phyloP scores from a whole-genome alignment of 371 early-diverging fungal genomes.

The Syncephalis plumigaleata region DNA sequence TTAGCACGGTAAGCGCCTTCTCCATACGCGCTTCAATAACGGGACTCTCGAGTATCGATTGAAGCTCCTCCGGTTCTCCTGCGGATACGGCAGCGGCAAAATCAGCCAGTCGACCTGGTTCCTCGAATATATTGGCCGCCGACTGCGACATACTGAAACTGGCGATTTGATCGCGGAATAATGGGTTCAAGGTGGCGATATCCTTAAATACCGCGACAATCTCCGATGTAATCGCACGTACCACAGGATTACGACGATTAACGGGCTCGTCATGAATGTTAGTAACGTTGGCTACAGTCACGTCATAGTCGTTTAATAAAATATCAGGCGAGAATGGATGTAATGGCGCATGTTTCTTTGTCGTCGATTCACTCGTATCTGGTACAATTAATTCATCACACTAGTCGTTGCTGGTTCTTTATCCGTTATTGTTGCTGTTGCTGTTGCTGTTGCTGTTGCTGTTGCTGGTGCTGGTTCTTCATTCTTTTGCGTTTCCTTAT shows the following conservation, averaged over 20 bases:
- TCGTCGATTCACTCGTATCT: slow-evolving; percentile 3
- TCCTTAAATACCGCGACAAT: slow-evolving; percentile 91
- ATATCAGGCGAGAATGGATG: not conserved
- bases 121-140: slow-evolving; percentile 87
- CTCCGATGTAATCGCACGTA: slow-evolving; percentile 90
- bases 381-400: slow-evolving; percentile 1
- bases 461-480: slow-evolving; percentile 1
- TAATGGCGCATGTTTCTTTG: slow-evolving; percentile 1
- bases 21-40: slow-evolving; percentile 81
- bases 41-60: slow-evolving; percentile 75
- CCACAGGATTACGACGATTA: slow-evolving; percentile 60
- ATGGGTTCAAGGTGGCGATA: slow-evolving; percentile 79
- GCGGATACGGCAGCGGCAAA: slow-evolving; percentile 91
- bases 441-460: slow-evolving; percentile 3
- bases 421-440: slow-evolving; percentile 5
- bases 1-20: slow-evolving; percentile 77
- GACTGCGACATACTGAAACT: slow-evolving; percentile 88
- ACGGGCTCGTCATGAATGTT: slow-evolving; percentile 72
- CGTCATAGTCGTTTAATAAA: slow-evolving; percentile 30
- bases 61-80: slow-evolving; percentile 81
- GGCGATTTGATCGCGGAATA: slow-evolving; percentile 93
- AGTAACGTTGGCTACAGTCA: slow-evolving; percentile 71
- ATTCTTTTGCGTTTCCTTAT: slow-evolving; percentile 7
- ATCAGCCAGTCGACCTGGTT: slow-evolving; percentile 86
- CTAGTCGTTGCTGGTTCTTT: slow-evolving; percentile 2